Evolutionary conservation across 2,329 filamentous ascomycete species (phyloP), one percentile per base, ranked within the genome.

Genomic region (Aspergillus phoenicis): DNA sequence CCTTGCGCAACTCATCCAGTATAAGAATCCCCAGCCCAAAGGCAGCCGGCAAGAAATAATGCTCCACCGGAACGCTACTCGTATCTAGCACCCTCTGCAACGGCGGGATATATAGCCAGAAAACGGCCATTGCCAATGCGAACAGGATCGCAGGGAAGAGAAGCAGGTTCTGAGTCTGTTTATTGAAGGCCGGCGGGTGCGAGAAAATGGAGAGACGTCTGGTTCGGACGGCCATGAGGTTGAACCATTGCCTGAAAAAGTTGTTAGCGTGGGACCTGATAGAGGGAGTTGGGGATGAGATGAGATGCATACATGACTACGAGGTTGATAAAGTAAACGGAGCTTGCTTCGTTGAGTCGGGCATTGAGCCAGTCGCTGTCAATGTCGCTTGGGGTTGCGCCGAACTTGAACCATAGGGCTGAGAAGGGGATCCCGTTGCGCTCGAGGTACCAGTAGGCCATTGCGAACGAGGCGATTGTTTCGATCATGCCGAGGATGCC

Each of bases 311-410:
- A 85, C 89, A 93, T 91, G 52, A 93, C 87, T 2, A 94, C 90
- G 22, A 94, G 79, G 61, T 88, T 93, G 66, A 93, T 85, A 68
- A 93, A 93, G 75, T 93, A 93, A 62, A 94, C 88, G 15, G 87
- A 90, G 39, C 85, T 89, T 0, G 89, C 89, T 62, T 84, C 82
- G 64, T 88, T 89, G 24, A 89, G 77, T 63, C 85, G 82, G 28
- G 78, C 73, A 0, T 76, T 78, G 68, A 36, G 56, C 55, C 8
- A 58, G 8, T 87, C 85, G 59, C 82, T 83, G 49, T 85, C 84
- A 1, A 82, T 75, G 55, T 84, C 82, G 10, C 85, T 81, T 70
- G 71, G 78, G 59, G 68, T 80, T 8, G 83, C 84, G 54, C 87
- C 87, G 70, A 90, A 91, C 22, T 83, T 82, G 72, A 94, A 88